These are phyloP conservation scores for Holtermanniella nyarrowii DNA, from an alignment of 768 basidiomycete genomes.

Conservation along the genomic window DNA sequence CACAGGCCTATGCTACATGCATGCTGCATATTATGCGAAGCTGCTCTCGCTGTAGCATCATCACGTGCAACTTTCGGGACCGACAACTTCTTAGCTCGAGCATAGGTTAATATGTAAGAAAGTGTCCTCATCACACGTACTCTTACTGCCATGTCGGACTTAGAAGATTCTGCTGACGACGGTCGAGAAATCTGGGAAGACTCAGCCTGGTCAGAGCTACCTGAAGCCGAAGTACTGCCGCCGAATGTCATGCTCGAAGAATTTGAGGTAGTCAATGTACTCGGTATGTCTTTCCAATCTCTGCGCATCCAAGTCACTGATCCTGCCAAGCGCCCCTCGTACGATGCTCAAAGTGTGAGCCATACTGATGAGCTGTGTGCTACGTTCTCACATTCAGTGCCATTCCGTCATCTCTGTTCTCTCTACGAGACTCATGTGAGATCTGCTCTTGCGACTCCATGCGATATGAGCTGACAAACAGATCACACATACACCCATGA, in stretches of 20 bases:
- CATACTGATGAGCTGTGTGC: not conserved
- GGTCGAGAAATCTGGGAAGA: not conserved
- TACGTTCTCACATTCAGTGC: too few species aligned
- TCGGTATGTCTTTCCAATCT: constrained; percentile 20
- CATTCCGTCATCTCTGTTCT: constrained; percentile 44
- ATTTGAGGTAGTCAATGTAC: constrained; percentile 41
- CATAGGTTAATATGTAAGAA: too few species aligned
- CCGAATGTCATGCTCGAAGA: constrained; percentile 38
- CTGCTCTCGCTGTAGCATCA: too few species aligned
- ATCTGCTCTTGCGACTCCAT: too few species aligned
- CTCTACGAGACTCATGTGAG: constrained; percentile 43
- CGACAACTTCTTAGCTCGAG: too few species aligned
- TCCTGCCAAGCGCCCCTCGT: constrained; percentile 40
- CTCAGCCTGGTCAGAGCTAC: constrained; percentile 11
- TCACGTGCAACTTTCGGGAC: too few species aligned
- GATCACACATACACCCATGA: constrained; percentile 48
- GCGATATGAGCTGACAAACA: not conserved
- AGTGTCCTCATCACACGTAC: too few species aligned
- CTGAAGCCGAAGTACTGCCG: constrained; percentile 24
- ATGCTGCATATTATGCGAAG: too few species aligned
- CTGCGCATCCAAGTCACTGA: not conserved
- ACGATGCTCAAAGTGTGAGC: constrained; percentile 43
- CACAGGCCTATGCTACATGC: too few species aligned
- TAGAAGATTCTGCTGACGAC: too few species aligned
- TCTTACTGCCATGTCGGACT: too few species aligned